These are phyloP conservation scores for Yamadazyma philogaea DNA, from an alignment of 805 yeast species.

Conservation along the genomic window DNA sequence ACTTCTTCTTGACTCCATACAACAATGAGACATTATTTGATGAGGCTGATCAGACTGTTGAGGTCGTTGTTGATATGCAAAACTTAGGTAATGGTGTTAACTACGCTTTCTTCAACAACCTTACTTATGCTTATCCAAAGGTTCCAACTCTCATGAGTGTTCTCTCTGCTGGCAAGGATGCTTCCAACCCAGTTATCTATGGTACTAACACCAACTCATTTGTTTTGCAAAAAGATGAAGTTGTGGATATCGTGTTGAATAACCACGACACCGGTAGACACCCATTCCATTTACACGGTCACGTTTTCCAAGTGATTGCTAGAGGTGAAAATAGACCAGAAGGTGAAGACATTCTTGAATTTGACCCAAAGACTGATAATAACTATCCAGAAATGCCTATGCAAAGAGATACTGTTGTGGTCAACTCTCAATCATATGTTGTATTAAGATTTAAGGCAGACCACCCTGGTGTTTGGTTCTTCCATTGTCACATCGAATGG, in stretches of 20 bases:
- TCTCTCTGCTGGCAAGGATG: conserved; percentile 56
- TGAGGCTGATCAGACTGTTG: conserved; percentile 61
- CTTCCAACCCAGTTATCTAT: conserved; percentile 59
- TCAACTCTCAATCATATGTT: conserved; percentile 64
- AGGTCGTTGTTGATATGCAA: conserved; percentile 59
- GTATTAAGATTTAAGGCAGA: conserved; percentile 74
- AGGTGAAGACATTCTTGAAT: conserved; percentile 50
- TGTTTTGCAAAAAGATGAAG: conserved; percentile 57
- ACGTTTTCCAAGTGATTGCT: conserved; percentile 59
- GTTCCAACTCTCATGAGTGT: conserved; percentile 70
- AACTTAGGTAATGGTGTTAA: conserved; percentile 71
- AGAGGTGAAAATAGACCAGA: conserved; percentile 53
- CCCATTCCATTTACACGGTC: conserved; percentile 80
- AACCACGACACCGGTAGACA: conserved; percentile 79
- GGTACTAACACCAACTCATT: conserved; percentile 68
- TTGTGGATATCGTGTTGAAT: conserved; percentile 73
- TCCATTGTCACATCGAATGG: conserved; percentile 91
- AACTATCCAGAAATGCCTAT: conserved; percentile 58
- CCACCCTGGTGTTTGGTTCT: conserved; percentile 92
- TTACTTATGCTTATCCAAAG: conserved; percentile 62
- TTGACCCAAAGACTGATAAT: conserved; percentile 34
- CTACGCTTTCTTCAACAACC: conserved; percentile 72
- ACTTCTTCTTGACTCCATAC: conserved; percentile 68
- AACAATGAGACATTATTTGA: conserved; percentile 48
- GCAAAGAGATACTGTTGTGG: conserved; percentile 67